Base-by-base conservation (phyloP, 305 asterid genomes). In the Euphrasia arctica region DNA sequence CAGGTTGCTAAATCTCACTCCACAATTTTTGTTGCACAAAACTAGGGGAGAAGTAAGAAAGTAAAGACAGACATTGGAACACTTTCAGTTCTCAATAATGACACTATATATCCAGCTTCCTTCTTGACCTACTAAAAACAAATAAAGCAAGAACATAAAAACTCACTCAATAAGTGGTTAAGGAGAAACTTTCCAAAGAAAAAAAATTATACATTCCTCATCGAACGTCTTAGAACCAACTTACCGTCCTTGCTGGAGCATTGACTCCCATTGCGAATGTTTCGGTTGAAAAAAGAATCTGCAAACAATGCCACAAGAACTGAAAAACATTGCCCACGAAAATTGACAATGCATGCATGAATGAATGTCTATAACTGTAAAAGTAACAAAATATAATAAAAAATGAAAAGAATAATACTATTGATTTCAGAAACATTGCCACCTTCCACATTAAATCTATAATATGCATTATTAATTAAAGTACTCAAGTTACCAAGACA, bases 261-360 rank as follows among this genome's bases (percentile, higher is more conserved):
- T 93, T 93, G 68, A 93, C 96, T 86, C 99, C 99, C 99, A 93
- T 93, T 50, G 99, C 99, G 81, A 93, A 93, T 75, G 99, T 93
- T 93, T 93, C 99, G 1, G 99, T 93, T 62, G 99, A 93, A 78
- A 90, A 90, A 62, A 93, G 79, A 71, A 93, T 84, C 98, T 93
- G 57, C 72, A 75, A 64, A 63, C 64, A 72, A 48, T 58, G 9
- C 51, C 51, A 72, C 66, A 78, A 61, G 72, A 13, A 73, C 54
- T 3, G 43, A 65, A 66, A 71, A 63, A 1, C 58, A 64, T 75
- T 69, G 60, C 63, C 70, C 62, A 59, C 0, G 29, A 51, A 18
- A 73, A 49, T 50, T 50, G 10, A 50, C 7, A 39, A 7, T 13
- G 29, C 58, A 62, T n/a, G 64, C 69, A 32, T 45, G 64, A 59